A percentile compares a stretch with the other conserved stretches of the same genome.
Conservation (phyloP, 2,329 filamentous ascomycete genomes). For the Hypomyces perniciosus region DNA sequence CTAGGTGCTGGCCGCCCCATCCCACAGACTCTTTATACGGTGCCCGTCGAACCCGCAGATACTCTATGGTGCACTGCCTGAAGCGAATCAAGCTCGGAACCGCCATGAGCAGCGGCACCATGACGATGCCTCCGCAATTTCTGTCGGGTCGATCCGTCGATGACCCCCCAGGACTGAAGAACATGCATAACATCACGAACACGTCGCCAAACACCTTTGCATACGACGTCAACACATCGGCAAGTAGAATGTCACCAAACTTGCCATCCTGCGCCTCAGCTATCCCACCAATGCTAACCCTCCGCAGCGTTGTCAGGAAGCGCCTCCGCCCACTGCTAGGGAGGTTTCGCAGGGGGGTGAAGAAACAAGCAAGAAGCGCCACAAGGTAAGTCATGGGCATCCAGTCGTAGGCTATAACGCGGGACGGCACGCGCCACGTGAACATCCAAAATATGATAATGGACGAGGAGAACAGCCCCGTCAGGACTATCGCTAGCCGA, state of each 20-base stretch:
- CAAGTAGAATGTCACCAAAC: conserved; percentile 88
- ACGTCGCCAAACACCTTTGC: conserved; percentile 87
- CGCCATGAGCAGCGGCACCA: conserved; percentile 80
- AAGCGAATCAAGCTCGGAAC: conserved; percentile 81
- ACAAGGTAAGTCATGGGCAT: conserved; percentile 80
- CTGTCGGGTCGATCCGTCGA: conserved; percentile 79
- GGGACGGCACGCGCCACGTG: conserved; percentile 62
- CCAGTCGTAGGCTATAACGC: conserved; percentile 74
- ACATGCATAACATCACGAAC: conserved; percentile 89
- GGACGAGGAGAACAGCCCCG: conserved; percentile 62
- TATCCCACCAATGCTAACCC: conserved; percentile 78
- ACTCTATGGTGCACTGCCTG: conserved; percentile 88
- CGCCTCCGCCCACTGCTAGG: conserved; percentile 67
- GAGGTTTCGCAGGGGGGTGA: conserved; percentile 63
- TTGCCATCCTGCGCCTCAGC: conserved; percentile 84
- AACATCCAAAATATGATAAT: conserved; percentile 78
- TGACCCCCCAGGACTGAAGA: conserved; percentile 62
- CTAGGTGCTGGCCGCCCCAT: conserved; percentile 81
- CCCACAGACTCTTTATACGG: conserved; percentile 52
- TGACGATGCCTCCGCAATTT: conserved; percentile 68
- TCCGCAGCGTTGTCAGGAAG: conserved; percentile 67
- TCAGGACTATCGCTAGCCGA: conserved; percentile 73
- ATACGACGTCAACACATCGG: conserved; percentile 92
- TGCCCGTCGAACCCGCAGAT: conserved; percentile 59
- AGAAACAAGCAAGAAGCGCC: conserved; percentile 63